phyloP scores from a whole-genome alignment of 2,329 filamentous ascomycete genomes.

The Plectosphaerella cucumerina region DNA sequence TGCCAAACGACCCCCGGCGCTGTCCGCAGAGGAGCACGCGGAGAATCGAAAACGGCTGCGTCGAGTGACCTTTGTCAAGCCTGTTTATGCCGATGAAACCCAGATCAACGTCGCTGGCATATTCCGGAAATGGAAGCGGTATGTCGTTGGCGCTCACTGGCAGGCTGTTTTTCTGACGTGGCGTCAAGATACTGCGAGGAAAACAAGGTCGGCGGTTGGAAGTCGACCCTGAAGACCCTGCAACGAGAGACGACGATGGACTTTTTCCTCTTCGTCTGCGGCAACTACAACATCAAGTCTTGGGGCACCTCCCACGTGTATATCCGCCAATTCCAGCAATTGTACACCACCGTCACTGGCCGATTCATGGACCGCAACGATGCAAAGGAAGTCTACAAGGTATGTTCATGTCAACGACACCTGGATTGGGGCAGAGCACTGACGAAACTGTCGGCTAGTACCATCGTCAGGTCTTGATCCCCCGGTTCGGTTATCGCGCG shows the following conservation, averaged over 20 bases:
- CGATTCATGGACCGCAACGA: slow-evolving; percentile 18
- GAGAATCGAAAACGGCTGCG: slow-evolving; percentile 12
- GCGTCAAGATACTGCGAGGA: slow-evolving; percentile 10
- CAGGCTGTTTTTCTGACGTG: too few species aligned
- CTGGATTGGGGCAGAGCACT: slow-evolving; percentile 14
- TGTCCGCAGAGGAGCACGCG: slow-evolving; percentile 15
- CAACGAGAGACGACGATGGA: slow-evolving; percentile 15
- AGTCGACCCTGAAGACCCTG: slow-evolving; percentile 12
- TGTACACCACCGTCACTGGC: slow-evolving; percentile 18
- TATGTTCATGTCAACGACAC: slow-evolving; percentile 8
- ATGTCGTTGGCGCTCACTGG: too few species aligned
- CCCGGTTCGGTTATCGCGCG: slow-evolving; percentile 14
- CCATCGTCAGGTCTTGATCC: slow-evolving; percentile 9
- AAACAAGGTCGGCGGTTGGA: slow-evolving; percentile 13
- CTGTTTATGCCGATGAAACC: slow-evolving; percentile 13
- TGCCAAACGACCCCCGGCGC: slow-evolving; percentile 6
- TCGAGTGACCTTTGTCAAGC: slow-evolving; percentile 15
- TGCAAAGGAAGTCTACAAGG: slow-evolving; percentile 20
- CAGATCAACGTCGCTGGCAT: slow-evolving; percentile 17
- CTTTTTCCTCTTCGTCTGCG: slow-evolving; percentile 19
- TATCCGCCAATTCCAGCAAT: slow-evolving; percentile 20
- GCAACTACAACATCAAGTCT: slow-evolving; percentile 18
- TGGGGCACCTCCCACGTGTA: slow-evolving; percentile 17
- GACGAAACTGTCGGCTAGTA: not conserved
- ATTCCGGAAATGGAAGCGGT: slow-evolving; percentile 15